A percentile compares a stretch with the other conserved stretches of the same genome.
phyloP scores from a whole-genome alignment of 148 eudicot genomes.

The Fallopia convolvulus region DNA sequence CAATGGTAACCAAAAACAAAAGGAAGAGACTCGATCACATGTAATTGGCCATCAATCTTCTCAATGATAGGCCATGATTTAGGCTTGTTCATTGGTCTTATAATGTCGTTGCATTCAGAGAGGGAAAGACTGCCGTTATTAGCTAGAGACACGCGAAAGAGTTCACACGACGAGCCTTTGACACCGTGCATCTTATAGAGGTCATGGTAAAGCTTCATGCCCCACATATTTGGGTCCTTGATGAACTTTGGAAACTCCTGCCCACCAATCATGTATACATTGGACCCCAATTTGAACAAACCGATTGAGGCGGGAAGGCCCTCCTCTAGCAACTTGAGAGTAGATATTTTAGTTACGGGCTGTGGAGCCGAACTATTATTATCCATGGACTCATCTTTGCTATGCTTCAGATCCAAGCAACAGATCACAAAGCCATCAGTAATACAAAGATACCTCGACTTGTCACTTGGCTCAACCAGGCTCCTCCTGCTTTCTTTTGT shows the following conservation, averaged over 20 bases:
- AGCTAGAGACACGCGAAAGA: neutral
- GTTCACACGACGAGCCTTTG: neutral
- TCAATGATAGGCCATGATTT: neutral
- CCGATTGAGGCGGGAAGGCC: neutral
- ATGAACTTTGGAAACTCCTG: neutral
- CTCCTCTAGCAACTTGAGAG: neutral
- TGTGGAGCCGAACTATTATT: neutral
- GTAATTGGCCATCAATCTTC: neutral
- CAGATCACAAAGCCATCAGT: neutral
- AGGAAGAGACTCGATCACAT: constrained; percentile 6
- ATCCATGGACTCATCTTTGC: neutral
- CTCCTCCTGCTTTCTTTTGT: too few relatives aligned
- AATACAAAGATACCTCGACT: neutral
- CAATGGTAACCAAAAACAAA: neutral
- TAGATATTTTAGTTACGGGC: neutral
- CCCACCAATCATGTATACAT: neutral
- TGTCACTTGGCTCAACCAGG: too few relatives aligned
- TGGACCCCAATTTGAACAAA: neutral
- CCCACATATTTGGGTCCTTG: neutral
- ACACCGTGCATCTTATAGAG: neutral
- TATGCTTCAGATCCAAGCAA: neutral
- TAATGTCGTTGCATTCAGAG: neutral
- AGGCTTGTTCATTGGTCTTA: neutral
- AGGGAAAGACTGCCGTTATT: neutral
- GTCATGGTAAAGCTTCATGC: neutral